These are phyloP conservation scores for Antrodiella citrinella DNA, from an alignment of 768 basidiomycete species.

Conservation along the genomic window DNA sequence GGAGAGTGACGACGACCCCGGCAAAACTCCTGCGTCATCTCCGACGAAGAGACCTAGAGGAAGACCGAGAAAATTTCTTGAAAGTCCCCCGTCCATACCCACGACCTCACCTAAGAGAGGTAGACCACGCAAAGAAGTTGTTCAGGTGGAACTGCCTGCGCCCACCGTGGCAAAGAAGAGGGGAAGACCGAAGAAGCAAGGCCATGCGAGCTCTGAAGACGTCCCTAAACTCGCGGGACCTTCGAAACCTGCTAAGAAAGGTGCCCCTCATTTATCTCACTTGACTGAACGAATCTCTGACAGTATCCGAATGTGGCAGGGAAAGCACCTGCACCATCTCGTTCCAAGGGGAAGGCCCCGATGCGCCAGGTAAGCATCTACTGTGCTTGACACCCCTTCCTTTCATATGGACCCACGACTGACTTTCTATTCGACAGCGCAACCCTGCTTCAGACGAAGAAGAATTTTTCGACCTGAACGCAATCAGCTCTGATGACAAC, in stretches of 20 bases:
- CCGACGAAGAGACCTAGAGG: neutral
- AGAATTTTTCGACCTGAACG: constrained; percentile 22
- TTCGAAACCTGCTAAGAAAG: neutral
- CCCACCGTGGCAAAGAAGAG: neutral
- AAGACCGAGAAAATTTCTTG: neutral
- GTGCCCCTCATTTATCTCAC: too few relatives aligned
- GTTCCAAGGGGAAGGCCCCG: constrained; percentile 3
- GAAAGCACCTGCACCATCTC: neutral
- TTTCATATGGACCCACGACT: too few relatives aligned
- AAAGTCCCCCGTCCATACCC: neutral
- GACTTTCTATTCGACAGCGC: too few relatives aligned
- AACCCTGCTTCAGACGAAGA: too few relatives aligned
- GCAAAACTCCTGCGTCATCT: neutral
- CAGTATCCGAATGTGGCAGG: neutral
- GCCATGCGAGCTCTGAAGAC: neutral
- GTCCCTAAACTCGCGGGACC: neutral
- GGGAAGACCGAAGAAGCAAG: neutral
- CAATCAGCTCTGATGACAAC: constrained; percentile 15
- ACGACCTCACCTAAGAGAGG: neutral
- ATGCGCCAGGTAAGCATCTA: neutral
- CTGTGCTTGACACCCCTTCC: too few relatives aligned
- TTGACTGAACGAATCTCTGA: neutral
- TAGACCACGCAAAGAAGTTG: neutral
- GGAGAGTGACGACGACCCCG: neutral
- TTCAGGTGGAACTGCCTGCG: neutral